Evolutionary conservation across 2,329 filamentous ascomycete species (phyloP).

Genomic region (Elsinoe batatas): DNA sequence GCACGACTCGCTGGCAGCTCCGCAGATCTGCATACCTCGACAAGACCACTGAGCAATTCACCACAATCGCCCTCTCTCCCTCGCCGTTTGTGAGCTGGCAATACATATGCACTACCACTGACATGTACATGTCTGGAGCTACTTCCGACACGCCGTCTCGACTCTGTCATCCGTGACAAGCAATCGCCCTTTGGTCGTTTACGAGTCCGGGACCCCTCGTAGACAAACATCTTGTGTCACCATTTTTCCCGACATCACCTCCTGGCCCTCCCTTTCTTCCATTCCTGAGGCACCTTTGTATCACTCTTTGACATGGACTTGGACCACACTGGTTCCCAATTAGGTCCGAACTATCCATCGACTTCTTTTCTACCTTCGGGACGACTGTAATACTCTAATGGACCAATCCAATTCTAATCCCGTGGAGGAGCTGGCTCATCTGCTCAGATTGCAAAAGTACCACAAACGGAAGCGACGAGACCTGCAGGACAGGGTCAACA

Average conservation of each 20-base stretch:
- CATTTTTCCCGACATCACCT: conserved; percentile 3
- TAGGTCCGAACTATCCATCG: background rate
- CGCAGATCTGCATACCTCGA: conserved; percentile 9
- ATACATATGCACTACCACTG: conserved; percentile 9
- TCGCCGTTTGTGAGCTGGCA: conserved; percentile 5
- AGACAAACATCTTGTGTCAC: background rate
- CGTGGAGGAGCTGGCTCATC: conserved; percentile 64
- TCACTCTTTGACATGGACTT: background rate
- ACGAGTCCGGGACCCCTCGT: background rate
- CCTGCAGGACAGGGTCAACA: conserved; percentile 62
- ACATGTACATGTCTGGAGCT: conserved; percentile 2
- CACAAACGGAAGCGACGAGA: conserved; percentile 71
- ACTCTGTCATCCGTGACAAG: background rate
- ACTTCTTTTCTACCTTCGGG: background rate
- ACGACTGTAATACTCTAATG: background rate
- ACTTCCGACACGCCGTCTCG: background rate
- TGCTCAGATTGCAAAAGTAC: conserved; percentile 68
- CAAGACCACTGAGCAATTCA: background rate
- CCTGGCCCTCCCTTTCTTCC: background rate
- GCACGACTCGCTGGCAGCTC: conserved; percentile 5
- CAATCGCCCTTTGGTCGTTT: background rate
- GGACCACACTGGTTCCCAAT: background rate
- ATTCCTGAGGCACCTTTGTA: background rate
- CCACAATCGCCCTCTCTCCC: background rate
- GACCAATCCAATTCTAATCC: conserved; percentile 8